Base-by-base conservation (phyloP, 2,329 filamentous ascomycete species). In the Lasiodiplodia sp. region DNA sequence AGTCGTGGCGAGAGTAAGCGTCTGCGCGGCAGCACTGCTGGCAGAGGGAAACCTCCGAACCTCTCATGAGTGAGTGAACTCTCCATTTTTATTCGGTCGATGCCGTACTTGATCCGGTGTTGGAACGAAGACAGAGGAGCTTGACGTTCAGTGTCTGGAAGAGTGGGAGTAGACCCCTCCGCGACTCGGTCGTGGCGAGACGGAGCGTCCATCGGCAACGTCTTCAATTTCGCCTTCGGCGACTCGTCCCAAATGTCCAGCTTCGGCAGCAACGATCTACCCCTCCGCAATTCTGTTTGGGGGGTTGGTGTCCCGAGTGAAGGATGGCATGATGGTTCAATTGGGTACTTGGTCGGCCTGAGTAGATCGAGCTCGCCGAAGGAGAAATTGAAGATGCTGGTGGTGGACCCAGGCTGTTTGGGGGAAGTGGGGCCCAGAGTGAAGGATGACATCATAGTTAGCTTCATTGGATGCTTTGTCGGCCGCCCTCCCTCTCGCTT, bases 1-100 rank as follows among this genome's bases (percentile, higher is more conserved):
- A 7, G 75, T 75, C 14, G 79, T 75, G 14, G 74, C 73, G 28
- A 77, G 53, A 12, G 70, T 73, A 6, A 75, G 69, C 31, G 71
- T 47, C 52, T 74, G 75, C 44, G 62, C 68, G 23, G 75, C 56
- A 65, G 69, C 73, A 23, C 74, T 71, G 10, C 71, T 64, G 31
- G 69, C 14, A 21, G 69, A 28, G 25, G 25, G 25, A 28, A 28
- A 28, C 25, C 25, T 28, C 25, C 25, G 25, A 28, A 28, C 25
- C 25, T 28, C 25, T 28, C 25, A 4, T 28, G 25, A 4, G 25
- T 28, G 25, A 28, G 25, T 28, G 25, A 28, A 28, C 25, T 28
- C 25, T 28, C 25, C 25, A 28, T 4, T 28, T 28, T 28, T 4
- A 4, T 28, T 28, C 25, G 25, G 25, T 28, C 25, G 3, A 28